Evolutionary conservation across 2,329 filamentous ascomycete genomes (phyloP), one percentile per base, ranked within the genome.

Genomic region (Ascochyta koolunga): DNA sequence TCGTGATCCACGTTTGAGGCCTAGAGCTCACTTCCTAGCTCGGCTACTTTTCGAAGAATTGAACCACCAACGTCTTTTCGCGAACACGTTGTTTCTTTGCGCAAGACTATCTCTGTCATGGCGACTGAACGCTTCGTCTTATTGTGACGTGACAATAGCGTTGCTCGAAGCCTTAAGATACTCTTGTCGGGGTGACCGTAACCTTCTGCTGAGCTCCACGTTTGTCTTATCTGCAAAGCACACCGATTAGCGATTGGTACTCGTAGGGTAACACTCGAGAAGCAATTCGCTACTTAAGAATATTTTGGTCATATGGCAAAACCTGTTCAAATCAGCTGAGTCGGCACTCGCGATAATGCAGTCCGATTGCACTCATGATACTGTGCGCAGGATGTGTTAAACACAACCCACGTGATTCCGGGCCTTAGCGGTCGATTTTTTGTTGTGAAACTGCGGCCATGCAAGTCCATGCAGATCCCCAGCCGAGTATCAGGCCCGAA

Each of bases 401-500:
- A 18, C n/a, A 25, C 13, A 19, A 18, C 18, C 24, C 11, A 32
- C 27, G 25, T 27, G 18, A 35, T 4, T 9, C 22, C 27, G 27
- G 29, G 7, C 18, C 19, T 25, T 25, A 22, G 31, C 29, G 32
- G 31, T 41, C 16, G 24, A 31, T 36, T 24, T 13, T 21, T 40
- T 8, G 25, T 29, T 24, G 51, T 54, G 10, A 19, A 36, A 54
- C 45, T 5, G 31, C 19, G 25, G 42, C 15, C 35, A 40, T 45
- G 40, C 40, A 36, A 40, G 40, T 25, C 32, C 21, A 40, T 42
- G 37, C 37, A 41, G 29, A 27, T 39, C 40, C 10, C 33, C 13
- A 22, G 35, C 35, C 22, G 24, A 40, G 38, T 27, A 38, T 48
- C 38, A 48, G 25, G 35, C 31, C 51, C 45, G 51, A 54, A 33